phyloP scores from a whole-genome alignment of 345 rosid genomes.

The Rhizophora apiculata region DNA sequence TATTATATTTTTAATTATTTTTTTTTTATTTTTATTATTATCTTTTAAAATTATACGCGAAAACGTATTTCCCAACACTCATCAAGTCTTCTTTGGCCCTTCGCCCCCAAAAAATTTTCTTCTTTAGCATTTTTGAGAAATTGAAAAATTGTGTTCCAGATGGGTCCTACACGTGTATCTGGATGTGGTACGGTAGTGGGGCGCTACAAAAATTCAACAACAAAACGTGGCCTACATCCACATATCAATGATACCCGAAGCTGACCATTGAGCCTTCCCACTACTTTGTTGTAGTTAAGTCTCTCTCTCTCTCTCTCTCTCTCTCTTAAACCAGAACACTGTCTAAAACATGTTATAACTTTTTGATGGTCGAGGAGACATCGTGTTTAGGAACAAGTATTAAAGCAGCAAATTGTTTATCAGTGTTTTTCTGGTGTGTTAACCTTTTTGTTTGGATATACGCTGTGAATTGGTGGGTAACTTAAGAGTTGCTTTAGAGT shows the following conservation, averaged over 20 bases:
- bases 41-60: too few species aligned
- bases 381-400: constrained; percentile 4
- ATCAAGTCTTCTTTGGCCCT: too few species aligned
- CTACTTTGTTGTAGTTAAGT: constrained; percentile 4
- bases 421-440: constrained; percentile 10
- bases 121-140: not conserved
- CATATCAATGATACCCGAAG: constrained; percentile 7
- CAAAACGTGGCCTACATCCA: constrained; percentile 37
- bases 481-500: constrained; percentile 8
- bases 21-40: too few species aligned
- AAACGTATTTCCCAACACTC: too few species aligned
- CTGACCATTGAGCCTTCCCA: constrained; percentile 17
- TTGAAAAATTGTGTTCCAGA: not conserved
- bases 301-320: not conserved
- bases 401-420: not conserved
- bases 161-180: constrained; percentile 24
- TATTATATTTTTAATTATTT: too few species aligned
- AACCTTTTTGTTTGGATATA: not conserved
- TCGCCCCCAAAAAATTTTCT: too few species aligned
- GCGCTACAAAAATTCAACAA: constrained; percentile 22
- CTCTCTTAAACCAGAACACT: constrained; percentile 5
- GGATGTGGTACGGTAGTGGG: not conserved
- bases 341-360: not conserved
- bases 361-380: not conserved
- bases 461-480: not conserved